A percentile compares a stretch with the other conserved stretches of the same genome.
phyloP scores from a whole-genome alignment of 2,329 filamentous ascomycete genomes.

The Calonectria multiphialidica region DNA sequence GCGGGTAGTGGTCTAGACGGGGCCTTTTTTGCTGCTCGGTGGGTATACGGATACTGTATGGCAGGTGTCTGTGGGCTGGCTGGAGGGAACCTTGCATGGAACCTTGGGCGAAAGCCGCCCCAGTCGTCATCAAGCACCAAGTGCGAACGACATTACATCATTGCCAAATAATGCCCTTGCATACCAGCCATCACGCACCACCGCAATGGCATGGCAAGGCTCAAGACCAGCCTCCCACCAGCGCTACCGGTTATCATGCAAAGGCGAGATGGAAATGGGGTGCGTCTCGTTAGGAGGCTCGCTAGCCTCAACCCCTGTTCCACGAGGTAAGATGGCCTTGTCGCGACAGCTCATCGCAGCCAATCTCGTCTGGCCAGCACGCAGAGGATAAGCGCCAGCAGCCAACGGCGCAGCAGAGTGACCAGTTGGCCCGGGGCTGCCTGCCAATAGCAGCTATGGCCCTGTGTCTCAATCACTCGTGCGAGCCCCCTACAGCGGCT shows the following conservation, averaged over 20 bases:
- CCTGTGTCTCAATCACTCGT: slow-evolving; percentile 8
- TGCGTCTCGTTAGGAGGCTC: not conserved
- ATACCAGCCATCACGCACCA: not conserved
- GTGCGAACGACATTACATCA: slow-evolving; percentile 13
- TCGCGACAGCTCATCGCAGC: not conserved
- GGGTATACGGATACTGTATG: not conserved
- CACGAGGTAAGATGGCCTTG: slow-evolving; percentile 4
- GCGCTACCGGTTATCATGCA: not conserved
- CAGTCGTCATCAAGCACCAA: not conserved
- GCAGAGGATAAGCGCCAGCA: slow-evolving; percentile 3
- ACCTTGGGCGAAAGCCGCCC: slow-evolving; percentile 10
- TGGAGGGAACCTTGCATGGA: slow-evolving; percentile 16
- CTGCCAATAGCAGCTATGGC: slow-evolving; percentile 1
- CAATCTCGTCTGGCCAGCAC: not conserved
- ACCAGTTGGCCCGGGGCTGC: not conserved
- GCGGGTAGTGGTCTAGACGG: not conserved
- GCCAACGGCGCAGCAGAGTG: slow-evolving; percentile 3
- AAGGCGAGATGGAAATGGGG: not conserved
- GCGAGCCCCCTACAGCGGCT: not conserved
- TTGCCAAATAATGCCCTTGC: slow-evolving; percentile 5
- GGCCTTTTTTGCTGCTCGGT: not conserved
- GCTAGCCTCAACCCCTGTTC: not conserved
- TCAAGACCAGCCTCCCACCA: slow-evolving; percentile 5
- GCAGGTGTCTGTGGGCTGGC: not conserved
- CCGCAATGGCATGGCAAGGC: not conserved